These are phyloP conservation scores for Solanum boliviense DNA, from an alignment of 257 asterid species.

Conservation along the genomic window DNA sequence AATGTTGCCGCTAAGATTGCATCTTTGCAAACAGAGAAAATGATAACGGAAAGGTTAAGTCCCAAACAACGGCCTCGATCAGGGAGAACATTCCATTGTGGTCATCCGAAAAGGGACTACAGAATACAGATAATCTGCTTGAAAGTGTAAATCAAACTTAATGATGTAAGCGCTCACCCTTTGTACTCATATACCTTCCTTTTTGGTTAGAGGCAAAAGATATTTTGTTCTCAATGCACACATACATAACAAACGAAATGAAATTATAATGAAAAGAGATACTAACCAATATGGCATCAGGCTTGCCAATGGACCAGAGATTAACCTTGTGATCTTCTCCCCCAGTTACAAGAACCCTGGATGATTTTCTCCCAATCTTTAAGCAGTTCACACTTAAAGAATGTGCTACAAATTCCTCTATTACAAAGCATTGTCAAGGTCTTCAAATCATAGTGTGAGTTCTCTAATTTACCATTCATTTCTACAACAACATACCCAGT, in stretches of 20 bases:
- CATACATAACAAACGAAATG: not conserved
- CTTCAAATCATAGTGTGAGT: not conserved
- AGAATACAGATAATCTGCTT: not conserved
- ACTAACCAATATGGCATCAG: constrained; percentile 87
- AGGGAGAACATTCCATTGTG: not conserved
- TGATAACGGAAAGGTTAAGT: not conserved
- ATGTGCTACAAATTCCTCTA: constrained; percentile 99
- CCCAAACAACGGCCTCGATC: not conserved
- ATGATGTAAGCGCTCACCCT: not conserved
- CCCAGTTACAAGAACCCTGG: constrained; percentile 95
- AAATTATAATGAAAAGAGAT: not conserved
- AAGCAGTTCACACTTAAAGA: constrained; percentile 89
- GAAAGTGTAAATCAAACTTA: not conserved
- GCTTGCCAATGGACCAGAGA: constrained; percentile 99
- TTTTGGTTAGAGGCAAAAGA: not conserved
- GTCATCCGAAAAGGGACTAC: not conserved
- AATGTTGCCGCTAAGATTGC: not conserved
- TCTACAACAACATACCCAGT: not conserved
- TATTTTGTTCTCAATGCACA: not conserved
- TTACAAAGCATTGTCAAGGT: constrained; percentile 41
- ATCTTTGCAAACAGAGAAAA: not conserved
- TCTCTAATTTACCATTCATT: not conserved
- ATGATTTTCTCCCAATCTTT: constrained; percentile 89
- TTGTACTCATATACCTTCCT: not conserved
- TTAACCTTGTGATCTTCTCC: constrained; percentile 99